Base-by-base conservation (phyloP, 306 rosid species). In the Echinosophora koreensis region DNA sequence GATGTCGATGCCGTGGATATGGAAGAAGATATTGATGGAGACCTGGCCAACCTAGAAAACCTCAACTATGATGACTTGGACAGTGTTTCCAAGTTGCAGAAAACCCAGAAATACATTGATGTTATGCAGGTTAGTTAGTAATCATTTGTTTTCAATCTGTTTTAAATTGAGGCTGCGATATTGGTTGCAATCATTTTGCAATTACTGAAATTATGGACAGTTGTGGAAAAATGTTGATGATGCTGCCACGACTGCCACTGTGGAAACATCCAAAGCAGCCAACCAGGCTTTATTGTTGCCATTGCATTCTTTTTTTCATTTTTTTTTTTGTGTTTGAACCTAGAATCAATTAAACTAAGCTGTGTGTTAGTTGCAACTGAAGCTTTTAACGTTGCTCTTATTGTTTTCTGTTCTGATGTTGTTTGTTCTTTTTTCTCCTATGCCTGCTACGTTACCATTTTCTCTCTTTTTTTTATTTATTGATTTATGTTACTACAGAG, bases 1-100 rank as follows among this genome's bases (percentile, higher is more conserved):
- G 84, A 87, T 74, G 92, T 17, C 1, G 96, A 86, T 80, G 84
- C 77, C 1, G 88, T 78, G 3, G 89, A 88, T 68, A 89, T 95
- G 97, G 97, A 92, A 60, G 98, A 95, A 85, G 99, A 92, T 87
- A 74, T 92, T 47, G 97, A 90, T 85, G 99, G 96, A 8, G 97
- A 95, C 56, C 49, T 95, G 77, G 96, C 89, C n/a, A 96, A 95
- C 83, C 64, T 95, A 51, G 99, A 92, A 64, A 90, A 80, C 70
- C 92, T 95, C 51, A 90, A 95, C 80, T 95, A 89, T 55, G 99
- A 95, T 77, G 97, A 95, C 79, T 83, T 95, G 74, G 99, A 95
- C 60, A 89, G 97, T 82, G 97, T 95, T 62, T 95, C 97, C 18
- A 95, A 95, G 81, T 85, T 95, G 91, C 99, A 88, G 86, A 88